Conservation (phyloP, 345 rosid genomes). For the Limnanthes douglasii region DNA sequence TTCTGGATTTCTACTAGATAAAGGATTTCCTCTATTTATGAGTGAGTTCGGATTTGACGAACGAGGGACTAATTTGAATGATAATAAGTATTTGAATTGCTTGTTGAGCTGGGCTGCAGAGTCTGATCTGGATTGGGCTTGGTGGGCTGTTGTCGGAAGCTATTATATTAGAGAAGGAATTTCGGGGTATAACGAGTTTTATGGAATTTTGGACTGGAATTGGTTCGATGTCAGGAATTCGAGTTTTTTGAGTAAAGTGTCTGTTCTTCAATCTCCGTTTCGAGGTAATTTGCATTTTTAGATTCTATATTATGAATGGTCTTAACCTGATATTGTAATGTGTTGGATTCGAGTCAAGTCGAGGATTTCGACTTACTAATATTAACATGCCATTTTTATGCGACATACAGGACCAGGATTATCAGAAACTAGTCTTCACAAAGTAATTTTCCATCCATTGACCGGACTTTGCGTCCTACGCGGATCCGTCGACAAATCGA, state of each 20-base stretch:
- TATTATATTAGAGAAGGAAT: constrained; percentile 58
- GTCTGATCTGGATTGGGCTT: constrained; percentile 74
- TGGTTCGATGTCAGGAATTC: constrained; percentile 43
- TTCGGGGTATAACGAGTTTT: constrained; percentile 38
- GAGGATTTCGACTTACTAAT: too few relatives aligned
- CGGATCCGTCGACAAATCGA: constrained; percentile 30
- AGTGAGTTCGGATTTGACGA: constrained; percentile 70
- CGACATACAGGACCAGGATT: constrained; percentile 46
- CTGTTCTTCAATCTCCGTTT: constrained; percentile 47
- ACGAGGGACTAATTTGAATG: constrained; percentile 56
- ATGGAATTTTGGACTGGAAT: constrained; percentile 39
- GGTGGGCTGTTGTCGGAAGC: constrained; percentile 75
- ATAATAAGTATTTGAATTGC: constrained; percentile 60
- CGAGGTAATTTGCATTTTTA: constrained; percentile 19
- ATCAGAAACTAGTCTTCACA: constrained; percentile 29
- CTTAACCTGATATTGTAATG: not conserved
- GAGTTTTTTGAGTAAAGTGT: constrained; percentile 32
- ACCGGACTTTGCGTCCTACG: constrained; percentile 59
- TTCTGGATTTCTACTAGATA: constrained; percentile 38
- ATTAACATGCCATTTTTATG: too few relatives aligned
- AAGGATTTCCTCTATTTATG: constrained; percentile 48
- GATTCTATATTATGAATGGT: not conserved
- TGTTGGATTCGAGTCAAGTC: too few relatives aligned
- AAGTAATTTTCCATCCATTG: constrained; percentile 56
- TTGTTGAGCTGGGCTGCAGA: constrained; percentile 57